phyloP scores from a whole-genome alignment of 495 filamentous ascomycete species.

The Apiosordaria backusii region DNA sequence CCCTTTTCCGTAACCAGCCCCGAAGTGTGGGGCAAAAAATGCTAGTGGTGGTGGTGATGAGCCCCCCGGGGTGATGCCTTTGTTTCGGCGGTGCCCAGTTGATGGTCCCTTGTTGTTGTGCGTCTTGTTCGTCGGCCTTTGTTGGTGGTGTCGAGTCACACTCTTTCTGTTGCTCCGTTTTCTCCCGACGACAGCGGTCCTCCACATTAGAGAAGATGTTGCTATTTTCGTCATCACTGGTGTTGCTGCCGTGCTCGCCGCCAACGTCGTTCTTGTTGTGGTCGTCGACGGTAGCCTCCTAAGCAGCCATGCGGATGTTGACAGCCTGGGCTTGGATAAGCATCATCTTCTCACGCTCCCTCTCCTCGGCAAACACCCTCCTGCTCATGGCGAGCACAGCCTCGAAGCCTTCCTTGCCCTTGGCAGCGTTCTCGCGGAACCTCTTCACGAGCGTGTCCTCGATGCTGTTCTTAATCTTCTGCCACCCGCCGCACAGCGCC shows the following conservation, averaged over 20 bases:
- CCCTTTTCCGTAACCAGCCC: constrained; percentile 1
- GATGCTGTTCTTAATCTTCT: constrained; percentile 88
- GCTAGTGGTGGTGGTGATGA: background rate
- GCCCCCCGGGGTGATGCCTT: background rate
- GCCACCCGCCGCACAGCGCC: constrained; percentile 91
- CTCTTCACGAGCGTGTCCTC: constrained; percentile 85
- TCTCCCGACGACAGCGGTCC: background rate
- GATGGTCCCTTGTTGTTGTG: background rate
- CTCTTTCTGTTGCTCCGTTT: background rate
- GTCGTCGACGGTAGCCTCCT: background rate
- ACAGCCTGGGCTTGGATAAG: constrained; percentile 28
- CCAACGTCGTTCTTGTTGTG: background rate
- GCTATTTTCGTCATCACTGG: background rate
- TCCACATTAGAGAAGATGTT: background rate
- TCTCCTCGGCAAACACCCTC: constrained; percentile 83
- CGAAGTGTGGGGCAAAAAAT: background rate
- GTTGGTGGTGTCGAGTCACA: constrained; percentile 1
- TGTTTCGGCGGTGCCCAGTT: background rate
- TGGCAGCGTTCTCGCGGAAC: constrained; percentile 85
- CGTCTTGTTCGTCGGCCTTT: background rate
- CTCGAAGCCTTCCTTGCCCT: constrained; percentile 90
- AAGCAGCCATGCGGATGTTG: constrained; percentile 31
- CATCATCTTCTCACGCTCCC: constrained; percentile 41
- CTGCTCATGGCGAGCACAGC: constrained; percentile 90
- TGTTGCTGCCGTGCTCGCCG: background rate